Evolutionary conservation across 2,329 filamentous ascomycete genomes (phyloP).

Genomic region (Diaporthe sp.): DNA sequence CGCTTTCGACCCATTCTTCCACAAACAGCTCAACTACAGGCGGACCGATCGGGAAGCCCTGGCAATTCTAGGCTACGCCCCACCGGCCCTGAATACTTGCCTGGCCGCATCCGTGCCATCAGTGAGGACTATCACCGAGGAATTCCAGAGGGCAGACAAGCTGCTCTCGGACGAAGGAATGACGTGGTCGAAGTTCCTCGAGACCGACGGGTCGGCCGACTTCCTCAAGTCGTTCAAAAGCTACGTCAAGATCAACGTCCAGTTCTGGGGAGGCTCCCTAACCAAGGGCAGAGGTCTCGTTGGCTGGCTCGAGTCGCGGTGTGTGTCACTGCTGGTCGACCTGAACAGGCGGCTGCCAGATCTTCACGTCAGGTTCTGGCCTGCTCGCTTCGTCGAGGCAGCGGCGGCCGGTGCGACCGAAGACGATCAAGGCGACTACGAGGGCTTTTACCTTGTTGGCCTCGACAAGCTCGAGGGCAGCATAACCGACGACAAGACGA

Average conservation of each 20-base stretch:
- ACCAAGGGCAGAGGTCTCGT: constrained; percentile 68
- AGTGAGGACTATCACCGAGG: constrained; percentile 63
- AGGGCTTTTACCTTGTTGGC: constrained; percentile 74
- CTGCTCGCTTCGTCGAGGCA: constrained; percentile 67
- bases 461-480: constrained; percentile 55
- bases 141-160: constrained; percentile 63
- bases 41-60: constrained; percentile 72
- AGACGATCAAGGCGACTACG: constrained; percentile 61
- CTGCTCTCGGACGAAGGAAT: constrained; percentile 54
- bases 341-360: constrained; percentile 66
- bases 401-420: constrained; percentile 48
- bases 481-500: constrained; percentile 55
- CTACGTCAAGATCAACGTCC: constrained; percentile 73
- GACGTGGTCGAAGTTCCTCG: constrained; percentile 61
- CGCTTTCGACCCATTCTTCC: constrained; percentile 73
- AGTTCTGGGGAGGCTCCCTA: constrained; percentile 74
- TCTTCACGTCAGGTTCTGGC: constrained; percentile 73
- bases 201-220: constrained; percentile 51
- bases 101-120: constrained; percentile 67
- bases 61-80: constrained; percentile 74
- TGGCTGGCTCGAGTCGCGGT: constrained; percentile 75
- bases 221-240: constrained; percentile 67
- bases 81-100: constrained; percentile 73
- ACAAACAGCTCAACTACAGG: constrained; percentile 63
- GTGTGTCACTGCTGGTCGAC: constrained; percentile 70